Percentiles rank a stretch among this genome's conserved stretches.
These are phyloP conservation scores for Pezicula radicicola DNA, from an alignment of 2,329 filamentous ascomycete species.

Conservation along the genomic window DNA sequence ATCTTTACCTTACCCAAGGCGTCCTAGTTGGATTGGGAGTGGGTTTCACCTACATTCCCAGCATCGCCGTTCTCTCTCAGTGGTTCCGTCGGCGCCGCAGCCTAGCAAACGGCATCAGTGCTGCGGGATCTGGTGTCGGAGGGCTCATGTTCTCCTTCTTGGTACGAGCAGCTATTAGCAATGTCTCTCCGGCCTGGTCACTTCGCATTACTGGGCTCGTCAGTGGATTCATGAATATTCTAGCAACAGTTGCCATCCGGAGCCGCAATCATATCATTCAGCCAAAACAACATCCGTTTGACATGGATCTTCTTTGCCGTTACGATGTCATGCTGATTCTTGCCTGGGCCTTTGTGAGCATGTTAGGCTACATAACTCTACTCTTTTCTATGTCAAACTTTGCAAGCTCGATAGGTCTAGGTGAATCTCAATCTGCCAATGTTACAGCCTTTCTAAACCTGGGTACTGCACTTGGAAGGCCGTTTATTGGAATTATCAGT, in stretches of 20 bases:
- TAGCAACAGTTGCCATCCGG: slow-evolving; percentile 8
- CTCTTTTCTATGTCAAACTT: slow-evolving; percentile 45
- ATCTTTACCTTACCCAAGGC: slow-evolving; percentile 58
- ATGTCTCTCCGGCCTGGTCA: slow-evolving; percentile 48
- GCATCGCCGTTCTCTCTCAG: slow-evolving; percentile 51
- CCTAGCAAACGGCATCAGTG: slow-evolving; percentile 52
- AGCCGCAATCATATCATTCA: slow-evolving; percentile 12
- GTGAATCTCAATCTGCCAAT: slow-evolving; percentile 33
- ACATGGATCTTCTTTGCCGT: slow-evolving; percentile 28
- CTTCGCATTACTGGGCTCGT: slow-evolving; percentile 38
- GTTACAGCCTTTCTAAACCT: slow-evolving; percentile 43
- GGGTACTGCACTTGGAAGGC: slow-evolving; percentile 43
- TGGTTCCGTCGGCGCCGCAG: slow-evolving; percentile 54
- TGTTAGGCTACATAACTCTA: slow-evolving; percentile 45
- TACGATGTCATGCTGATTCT: slow-evolving; percentile 34
- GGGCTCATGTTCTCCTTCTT: slow-evolving; percentile 49
- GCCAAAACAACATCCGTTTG: slow-evolving; percentile 7
- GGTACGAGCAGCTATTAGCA: slow-evolving; percentile 47
- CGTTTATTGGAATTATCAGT: slow-evolving; percentile 40
- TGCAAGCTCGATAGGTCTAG: slow-evolving; percentile 38
- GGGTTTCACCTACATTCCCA: slow-evolving; percentile 55
- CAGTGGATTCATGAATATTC: slow-evolving; percentile 8
- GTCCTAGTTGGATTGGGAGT: slow-evolving; percentile 59
- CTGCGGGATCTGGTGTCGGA: slow-evolving; percentile 51
- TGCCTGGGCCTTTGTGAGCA: slow-evolving; percentile 39